phyloP scores from a whole-genome alignment of 345 rosid species.

The Boechera divaricarpa region DNA sequence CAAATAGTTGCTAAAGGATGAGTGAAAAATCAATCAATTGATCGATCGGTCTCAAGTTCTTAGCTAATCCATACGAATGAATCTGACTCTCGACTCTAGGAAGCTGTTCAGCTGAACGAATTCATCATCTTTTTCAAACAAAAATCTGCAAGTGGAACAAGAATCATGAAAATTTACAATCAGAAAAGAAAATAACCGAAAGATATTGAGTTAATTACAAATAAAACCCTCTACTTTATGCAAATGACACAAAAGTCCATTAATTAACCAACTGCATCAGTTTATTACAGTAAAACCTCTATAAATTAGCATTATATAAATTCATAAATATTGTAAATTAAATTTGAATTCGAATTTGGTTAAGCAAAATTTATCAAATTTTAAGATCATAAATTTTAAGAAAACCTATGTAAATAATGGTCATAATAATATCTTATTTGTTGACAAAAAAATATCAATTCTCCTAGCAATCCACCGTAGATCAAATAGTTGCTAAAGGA shows the following conservation, averaged over 20 bases:
- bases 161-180: conserved; percentile 2
- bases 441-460: too few relatives aligned
- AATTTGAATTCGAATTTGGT: too few relatives aligned
- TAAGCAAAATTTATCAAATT: too few relatives aligned
- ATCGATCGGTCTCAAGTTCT: neutral
- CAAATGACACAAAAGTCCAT: neutral
- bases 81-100: neutral
- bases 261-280: too few relatives aligned
- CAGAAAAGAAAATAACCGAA: conserved; percentile 23
- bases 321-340: too few relatives aligned
- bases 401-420: too few relatives aligned
- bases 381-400: too few relatives aligned
- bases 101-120: neutral
- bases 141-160: conserved; percentile 5
- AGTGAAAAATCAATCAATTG: neutral
- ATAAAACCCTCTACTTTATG: neutral
- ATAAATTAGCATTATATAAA: too few relatives aligned
- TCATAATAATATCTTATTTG: too few relatives aligned
- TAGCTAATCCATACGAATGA: neutral
- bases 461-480: too few relatives aligned
- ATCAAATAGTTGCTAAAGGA: too few relatives aligned
- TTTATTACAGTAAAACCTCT: too few relatives aligned
- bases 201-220: neutral
- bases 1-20: neutral
- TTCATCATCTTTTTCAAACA: neutral